Evolutionary conservation across 768 basidiomycete species (phyloP), one percentile per base, ranked within the genome.

Genomic region (Fistulinella prunicolor): DNA sequence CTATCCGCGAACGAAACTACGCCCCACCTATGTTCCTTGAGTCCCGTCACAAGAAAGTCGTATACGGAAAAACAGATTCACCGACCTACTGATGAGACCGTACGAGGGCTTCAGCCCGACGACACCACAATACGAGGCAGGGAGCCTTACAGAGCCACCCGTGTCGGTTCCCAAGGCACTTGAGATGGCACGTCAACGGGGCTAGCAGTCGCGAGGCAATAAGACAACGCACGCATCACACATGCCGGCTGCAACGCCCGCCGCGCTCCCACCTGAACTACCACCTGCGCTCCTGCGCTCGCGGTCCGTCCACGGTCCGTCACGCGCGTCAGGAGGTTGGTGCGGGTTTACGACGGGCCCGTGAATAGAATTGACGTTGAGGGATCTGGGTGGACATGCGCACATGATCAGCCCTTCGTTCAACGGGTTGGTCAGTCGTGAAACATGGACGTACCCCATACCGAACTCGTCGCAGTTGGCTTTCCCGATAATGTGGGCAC

Each of bases 381-480:
- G 70, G 2, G 93, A 97, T 16, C 88, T 91, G 34, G 1, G 10
- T 20, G 9, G 24, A 28, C 4, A 2, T 23, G 6, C 7, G 35
- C 7, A 16, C 16, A 5, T 20, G 24, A 12, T 47, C 22, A 23
- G 43, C 28, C 14, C 16, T 20, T 21, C 6, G 19, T 17, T 14
- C 17, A 29, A 35, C 37, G 14, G 4, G 10, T 13, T 47, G 19
- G 46, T n/a, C n/a, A n/a, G n/a, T n/a, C n/a, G n/a, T n/a, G n/a
- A n/a, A 9, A 14, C 7, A 26, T 4, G 9, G 26, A 67, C 82
- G 17, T 49, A 94, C 86, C 95, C 95, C 95, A 98, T 98, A 1
- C 95, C 95, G 67, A 98, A 98, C 68, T 98, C 94, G 63, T 99
- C 95, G 65, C 92, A 91, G 62, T 95, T 94, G 1, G 94, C 85